Evolutionary conservation across 1,284 basidiomycete genomes (phyloP), one percentile per base, ranked within the genome.

Genomic region (Ceratobasidium sp.): DNA sequence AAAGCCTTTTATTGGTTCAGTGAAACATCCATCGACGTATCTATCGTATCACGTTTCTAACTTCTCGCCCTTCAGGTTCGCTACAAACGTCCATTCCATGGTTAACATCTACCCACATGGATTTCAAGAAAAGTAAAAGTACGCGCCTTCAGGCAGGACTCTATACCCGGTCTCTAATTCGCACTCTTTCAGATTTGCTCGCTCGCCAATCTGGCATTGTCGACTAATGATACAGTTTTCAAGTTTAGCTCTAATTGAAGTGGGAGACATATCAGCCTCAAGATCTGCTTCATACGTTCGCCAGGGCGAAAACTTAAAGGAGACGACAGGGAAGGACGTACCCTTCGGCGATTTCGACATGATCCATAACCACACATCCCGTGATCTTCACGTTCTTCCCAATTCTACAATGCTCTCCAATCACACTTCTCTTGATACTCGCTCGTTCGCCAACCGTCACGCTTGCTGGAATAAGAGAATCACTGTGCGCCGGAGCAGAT

Each of bases 101-200:
- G 4, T 33, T 4, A 33, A 33, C 2, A 33, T 4, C 4, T 4
- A 33, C 4, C 33, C 2, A 33, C 33, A 33, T 33, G 4, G n/a
- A n/a, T 59, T 44, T 20, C 26, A 13, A 13, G 3, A 7, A 13
- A 13, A 26, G 7, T 78, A 44, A 44, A 57, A 68, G n/a, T 33
- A 82, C 89, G 83, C 81, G 94, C 95, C 92, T 80, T 91, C 93
- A 13, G 89, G 87, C 56, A 88, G 87, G 26, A 96, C 92, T 82
- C 96, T 94, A 82, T 94, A 97, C 0, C 95, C 94, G 5, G 93
- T 91, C 80, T 97, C 96, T 1, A 96, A 93, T 56, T 98, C 91
- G 83, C 95, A 97, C 77, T 93, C 91, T 77, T 90, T 89, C 79
- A 99, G 86, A 80, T 93, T 91, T 0, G 93, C 91, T 83, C 94